Evolutionary conservation across 2,329 filamentous ascomycete genomes (phyloP).

Genomic region (Fusarium aywerte): DNA sequence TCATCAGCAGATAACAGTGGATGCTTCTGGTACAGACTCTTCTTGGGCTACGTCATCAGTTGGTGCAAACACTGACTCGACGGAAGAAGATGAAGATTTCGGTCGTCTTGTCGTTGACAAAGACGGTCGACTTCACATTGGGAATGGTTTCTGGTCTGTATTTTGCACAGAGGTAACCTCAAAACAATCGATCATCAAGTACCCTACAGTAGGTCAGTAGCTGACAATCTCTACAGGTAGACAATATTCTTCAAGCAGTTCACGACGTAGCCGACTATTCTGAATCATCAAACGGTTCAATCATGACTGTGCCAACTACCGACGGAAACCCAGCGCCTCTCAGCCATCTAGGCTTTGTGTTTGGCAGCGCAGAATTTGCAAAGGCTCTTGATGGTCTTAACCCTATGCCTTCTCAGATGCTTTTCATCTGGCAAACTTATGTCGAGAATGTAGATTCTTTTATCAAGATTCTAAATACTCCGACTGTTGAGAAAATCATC

Average conservation of each 20-base stretch:
- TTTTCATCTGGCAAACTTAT: conserved; percentile 48
- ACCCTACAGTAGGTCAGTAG: too few species aligned
- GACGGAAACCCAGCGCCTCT: not conserved
- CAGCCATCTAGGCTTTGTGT: conserved; percentile 35
- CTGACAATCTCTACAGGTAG: conserved; percentile 37
- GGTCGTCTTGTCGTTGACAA: conserved; percentile 45
- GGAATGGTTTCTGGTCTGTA: conserved; percentile 49
- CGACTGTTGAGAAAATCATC: conserved; percentile 35
- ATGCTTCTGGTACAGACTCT: conserved; percentile 13
- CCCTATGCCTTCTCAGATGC: conserved; percentile 45
- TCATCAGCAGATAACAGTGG: conserved; percentile 15
- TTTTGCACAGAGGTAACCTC: conserved; percentile 47
- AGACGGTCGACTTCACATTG: conserved; percentile 44
- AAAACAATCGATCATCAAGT: accelerated
- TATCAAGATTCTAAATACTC: conserved; percentile 46
- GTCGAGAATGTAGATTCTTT: conserved; percentile 48
- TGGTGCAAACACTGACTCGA: conserved; percentile 5
- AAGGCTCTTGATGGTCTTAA: conserved; percentile 32
- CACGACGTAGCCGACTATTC: conserved; percentile 41
- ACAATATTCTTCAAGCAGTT: conserved; percentile 48
- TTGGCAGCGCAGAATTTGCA: conserved; percentile 22
- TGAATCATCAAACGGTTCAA: not conserved
- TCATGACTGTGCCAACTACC: not conserved
- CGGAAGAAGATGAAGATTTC: conserved; percentile 47
- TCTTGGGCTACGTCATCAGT: conserved; percentile 3